These are phyloP conservation scores for Saccharum spontaneum DNA, from an alignment of 176 grass and related monocot species.

Conservation along the genomic window DNA sequence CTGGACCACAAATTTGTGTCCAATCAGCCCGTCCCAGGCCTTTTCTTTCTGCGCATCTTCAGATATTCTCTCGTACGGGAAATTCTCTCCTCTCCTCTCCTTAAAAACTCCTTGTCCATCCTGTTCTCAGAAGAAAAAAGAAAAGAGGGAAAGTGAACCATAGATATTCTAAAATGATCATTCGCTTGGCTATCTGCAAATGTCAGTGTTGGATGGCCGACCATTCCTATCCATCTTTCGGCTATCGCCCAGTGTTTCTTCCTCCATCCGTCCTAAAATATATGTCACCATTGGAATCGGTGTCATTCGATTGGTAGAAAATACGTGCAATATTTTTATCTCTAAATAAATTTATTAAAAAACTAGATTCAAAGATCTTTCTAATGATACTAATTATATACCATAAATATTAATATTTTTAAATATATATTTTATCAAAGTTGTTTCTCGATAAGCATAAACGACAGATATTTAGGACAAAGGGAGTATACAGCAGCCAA, in stretches of 20 bases:
- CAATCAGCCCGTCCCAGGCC: conserved; percentile 2
- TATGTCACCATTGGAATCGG: too few relatives aligned
- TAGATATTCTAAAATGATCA: neutral
- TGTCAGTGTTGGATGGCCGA: neutral
- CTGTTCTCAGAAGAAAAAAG: neutral
- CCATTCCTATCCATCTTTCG: conserved; percentile 15
- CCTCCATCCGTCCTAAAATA: too few relatives aligned
- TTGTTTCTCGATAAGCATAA: too few relatives aligned
- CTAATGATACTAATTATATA: too few relatives aligned
- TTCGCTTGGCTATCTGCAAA: neutral
- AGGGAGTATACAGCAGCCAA: neutral
- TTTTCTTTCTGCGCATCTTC: neutral
- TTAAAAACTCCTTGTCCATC: neutral
- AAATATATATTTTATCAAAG: too few relatives aligned
- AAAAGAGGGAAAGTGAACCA: neutral
- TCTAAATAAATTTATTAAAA: too few relatives aligned
- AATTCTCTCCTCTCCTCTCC: neutral
- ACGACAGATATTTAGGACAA: too few relatives aligned
- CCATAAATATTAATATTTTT: too few relatives aligned
- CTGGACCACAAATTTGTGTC: conserved; percentile 26
- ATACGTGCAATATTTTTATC: too few relatives aligned
- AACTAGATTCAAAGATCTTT: too few relatives aligned
- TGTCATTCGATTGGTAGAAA: too few relatives aligned
- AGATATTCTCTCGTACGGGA: neutral
- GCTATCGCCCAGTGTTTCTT: neutral